Percentiles rank a stretch among this genome's conserved stretches.
These are phyloP conservation scores for Clarireedia hainanense DNA, from an alignment of 2,329 filamentous ascomycete species.

Conservation along the genomic window DNA sequence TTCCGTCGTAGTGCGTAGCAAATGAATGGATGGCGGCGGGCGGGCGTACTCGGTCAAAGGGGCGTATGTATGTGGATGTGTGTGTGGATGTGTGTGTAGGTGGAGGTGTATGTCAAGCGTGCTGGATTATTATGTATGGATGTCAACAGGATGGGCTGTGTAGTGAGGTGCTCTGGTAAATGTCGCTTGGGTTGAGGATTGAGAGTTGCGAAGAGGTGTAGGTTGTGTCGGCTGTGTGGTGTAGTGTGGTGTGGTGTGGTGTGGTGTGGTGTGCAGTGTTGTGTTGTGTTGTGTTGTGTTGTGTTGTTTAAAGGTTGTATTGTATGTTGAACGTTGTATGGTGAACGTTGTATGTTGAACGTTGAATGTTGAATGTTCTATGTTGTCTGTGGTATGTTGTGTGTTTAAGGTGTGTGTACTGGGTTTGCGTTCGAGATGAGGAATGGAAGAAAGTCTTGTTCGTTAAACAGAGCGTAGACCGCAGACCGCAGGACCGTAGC, in stretches of 20 bases:
- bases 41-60: too few relatives aligned
- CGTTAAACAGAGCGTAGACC: not conserved
- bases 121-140: not conserved
- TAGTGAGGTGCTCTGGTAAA: not conserved
- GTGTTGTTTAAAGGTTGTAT: too few relatives aligned
- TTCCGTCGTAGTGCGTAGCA: too few relatives aligned
- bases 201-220: not conserved
- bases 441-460: constrained; percentile 10
- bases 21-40: too few relatives aligned
- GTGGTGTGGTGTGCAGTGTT: too few relatives aligned
- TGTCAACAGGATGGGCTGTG: not conserved
- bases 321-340: too few relatives aligned
- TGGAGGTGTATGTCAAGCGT: too few relatives aligned
- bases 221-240: not conserved
- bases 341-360: not conserved
- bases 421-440: constrained; percentile 7
- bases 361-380: not conserved
- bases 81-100: too few relatives aligned
- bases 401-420: constrained; percentile 2
- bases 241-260: not conserved
- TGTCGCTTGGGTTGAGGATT: not conserved
- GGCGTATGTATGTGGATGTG: too few relatives aligned
- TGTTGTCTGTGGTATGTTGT: not conserved
- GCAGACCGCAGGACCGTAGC: not conserved
- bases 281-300: too few relatives aligned